Percentiles rank a stretch among this genome's conserved stretches.
These are phyloP conservation scores for Melastoma malabathricum DNA, from an alignment of 345 rosid species.

Conservation along the genomic window DNA sequence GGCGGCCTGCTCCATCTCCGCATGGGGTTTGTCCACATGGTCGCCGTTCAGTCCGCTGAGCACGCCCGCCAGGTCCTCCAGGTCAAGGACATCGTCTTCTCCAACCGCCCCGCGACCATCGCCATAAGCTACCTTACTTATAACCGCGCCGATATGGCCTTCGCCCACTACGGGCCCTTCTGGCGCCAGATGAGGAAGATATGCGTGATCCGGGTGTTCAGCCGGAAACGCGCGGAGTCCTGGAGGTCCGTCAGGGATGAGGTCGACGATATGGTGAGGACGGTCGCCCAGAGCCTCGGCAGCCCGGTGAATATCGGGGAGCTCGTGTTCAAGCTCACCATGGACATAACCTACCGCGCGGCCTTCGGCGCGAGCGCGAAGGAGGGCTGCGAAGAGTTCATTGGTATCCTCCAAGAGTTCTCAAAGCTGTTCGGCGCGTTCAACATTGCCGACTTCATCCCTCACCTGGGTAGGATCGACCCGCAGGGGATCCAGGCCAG, in stretches of 20 bases:
- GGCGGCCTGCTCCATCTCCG: slow-evolving; percentile 51
- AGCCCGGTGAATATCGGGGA: slow-evolving; percentile 49
- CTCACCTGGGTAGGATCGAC: slow-evolving; percentile 59
- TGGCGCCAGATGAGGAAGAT: slow-evolving; percentile 92
- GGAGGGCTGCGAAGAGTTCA: slow-evolving; percentile 60
- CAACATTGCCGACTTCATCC: slow-evolving; percentile 60
- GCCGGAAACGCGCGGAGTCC: slow-evolving; percentile 72
- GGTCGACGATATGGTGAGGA: slow-evolving; percentile 30
- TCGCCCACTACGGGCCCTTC: slow-evolving; percentile 82
- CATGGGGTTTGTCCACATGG: slow-evolving; percentile 43
- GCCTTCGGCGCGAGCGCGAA: slow-evolving; percentile 60
- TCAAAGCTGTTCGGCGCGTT: slow-evolving; percentile 85
- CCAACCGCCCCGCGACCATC: slow-evolving; percentile 60
- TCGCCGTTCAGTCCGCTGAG: slow-evolving; percentile 47
- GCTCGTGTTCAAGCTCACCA: slow-evolving; percentile 47
- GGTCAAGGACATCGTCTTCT: slow-evolving; percentile 47
- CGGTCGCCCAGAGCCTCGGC: slow-evolving; percentile 26
- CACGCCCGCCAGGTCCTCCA: slow-evolving; percentile 65
- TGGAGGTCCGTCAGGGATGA: slow-evolving; percentile 88
- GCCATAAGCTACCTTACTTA: slow-evolving; percentile 67
- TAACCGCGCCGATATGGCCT: slow-evolving; percentile 83
- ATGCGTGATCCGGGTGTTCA: slow-evolving; percentile 69
- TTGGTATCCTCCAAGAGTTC: slow-evolving; percentile 67
- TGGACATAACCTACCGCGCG: slow-evolving; percentile 60
- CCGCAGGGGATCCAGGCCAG: slow-evolving; percentile 33